Evolutionary conservation across 148 eudicot species (phyloP), one percentile per base, ranked within the genome.

Genomic region (Chenopodium suecicum): DNA sequence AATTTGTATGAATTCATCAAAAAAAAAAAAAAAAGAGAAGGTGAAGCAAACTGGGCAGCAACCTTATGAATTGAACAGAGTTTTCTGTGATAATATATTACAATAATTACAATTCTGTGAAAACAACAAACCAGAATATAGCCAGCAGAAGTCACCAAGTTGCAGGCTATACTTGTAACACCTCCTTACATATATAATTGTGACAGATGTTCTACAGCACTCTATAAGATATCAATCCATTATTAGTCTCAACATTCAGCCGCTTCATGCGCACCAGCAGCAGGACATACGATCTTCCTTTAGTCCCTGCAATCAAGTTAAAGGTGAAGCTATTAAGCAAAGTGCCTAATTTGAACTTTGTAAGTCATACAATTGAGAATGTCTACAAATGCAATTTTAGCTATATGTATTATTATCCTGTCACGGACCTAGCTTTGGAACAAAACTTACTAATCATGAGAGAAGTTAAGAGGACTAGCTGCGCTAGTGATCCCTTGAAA

Each of bases 261-360:
- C 83, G 77, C 70, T 92, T 94, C 97, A 92, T 81, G 75, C 90
- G 91, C 66, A 94, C 86, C 23, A 94, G 93, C 83, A 91, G 56
- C 83, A 94, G 71, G 8, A 94, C 80, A 60, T 90, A 92, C 14
- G 98, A 91, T 84, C 93, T 91, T 67, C 85, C 93, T 82, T 91
- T 94, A 62, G 86, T 82, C 72, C 98, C 98, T 94, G 91, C 90
- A 87, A 64, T 81, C 62, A 73, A 79, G 69, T 56, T 37, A 69
- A 23, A 41, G 81, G 62, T 44, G 50, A 65, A 76, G 22, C 14
- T 19, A 3, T 67, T 56, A 74, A 27, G 25, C 72, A 62, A 73
- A 69, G 27, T 27, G 6, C 62, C 29, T 19, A 16, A 27, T 65
- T 20, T 14, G 62, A 63, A 62, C 16, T 50, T 17, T 13, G 4